phyloP scores from a whole-genome alignment of 73 alveolate species.

The Breviolum minutum region DNA sequence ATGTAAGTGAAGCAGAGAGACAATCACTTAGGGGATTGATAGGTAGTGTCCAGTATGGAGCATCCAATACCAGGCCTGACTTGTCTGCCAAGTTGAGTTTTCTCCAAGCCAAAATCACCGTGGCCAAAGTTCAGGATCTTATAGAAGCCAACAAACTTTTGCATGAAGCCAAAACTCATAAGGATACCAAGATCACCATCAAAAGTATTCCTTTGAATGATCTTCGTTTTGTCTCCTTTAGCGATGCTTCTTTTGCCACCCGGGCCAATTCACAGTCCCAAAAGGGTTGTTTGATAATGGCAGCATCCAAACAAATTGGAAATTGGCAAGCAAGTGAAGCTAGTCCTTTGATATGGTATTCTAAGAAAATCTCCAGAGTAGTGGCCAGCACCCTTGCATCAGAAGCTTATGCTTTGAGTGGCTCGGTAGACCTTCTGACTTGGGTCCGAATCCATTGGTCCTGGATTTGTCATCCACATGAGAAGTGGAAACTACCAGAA shows the following conservation, averaged over 20 bases:
- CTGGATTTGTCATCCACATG: background rate
- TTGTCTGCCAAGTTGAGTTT: background rate
- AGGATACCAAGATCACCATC: background rate
- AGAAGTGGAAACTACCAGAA: background rate
- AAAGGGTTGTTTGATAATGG: too few species aligned
- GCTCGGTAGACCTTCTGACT: background rate
- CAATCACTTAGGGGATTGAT: background rate
- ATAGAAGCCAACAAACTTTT: background rate
- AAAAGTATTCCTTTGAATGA: too few species aligned
- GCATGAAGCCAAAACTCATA: background rate
- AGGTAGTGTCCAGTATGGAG: background rate
- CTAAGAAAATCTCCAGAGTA: too few species aligned
- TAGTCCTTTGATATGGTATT: too few species aligned
- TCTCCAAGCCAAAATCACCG: background rate
- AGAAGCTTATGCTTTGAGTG: background rate
- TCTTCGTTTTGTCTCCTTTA: too few species aligned
- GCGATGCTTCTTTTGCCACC: too few species aligned
- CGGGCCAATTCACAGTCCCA: too few species aligned
- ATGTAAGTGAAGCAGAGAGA: background rate
- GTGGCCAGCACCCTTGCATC: constrained; percentile 1
- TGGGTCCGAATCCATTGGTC: background rate
- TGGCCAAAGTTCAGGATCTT: background rate
- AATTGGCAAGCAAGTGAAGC: too few species aligned
- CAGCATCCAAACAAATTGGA: background rate
- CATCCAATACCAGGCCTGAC: background rate